Evolutionary conservation across 495 filamentous ascomycete genomes (phyloP).

Genomic region (Penicillium samsonianum): DNA sequence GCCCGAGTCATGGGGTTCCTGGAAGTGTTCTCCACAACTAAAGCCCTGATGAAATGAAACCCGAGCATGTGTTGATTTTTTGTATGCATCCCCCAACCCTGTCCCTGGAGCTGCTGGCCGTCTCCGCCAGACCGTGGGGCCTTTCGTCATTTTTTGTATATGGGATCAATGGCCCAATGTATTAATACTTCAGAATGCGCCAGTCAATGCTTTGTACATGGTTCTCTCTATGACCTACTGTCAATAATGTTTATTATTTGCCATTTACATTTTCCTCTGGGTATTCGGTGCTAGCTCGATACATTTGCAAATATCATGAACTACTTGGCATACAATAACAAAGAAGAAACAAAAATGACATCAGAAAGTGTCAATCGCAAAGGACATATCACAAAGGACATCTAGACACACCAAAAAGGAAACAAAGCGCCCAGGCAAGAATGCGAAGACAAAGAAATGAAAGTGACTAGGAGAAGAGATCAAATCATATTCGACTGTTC

Average conservation of each 20-base stretch:
- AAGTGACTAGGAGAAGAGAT: not conserved
- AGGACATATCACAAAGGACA: not conserved
- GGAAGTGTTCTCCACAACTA: slow-evolving; percentile 44
- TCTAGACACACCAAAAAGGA: not conserved
- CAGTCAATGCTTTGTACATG: slow-evolving; percentile 31
- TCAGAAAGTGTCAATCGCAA: not conserved
- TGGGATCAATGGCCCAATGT: slow-evolving; percentile 20
- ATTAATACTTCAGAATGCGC: slow-evolving; percentile 33
- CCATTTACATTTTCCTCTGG: not conserved
- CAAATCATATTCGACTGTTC: slow-evolving; percentile 19
- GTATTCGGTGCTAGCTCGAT: not conserved
- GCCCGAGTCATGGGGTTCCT: slow-evolving; percentile 42
- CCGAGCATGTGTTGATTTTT: slow-evolving; percentile 17
- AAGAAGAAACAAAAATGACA: not conserved
- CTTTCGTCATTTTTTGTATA: slow-evolving; percentile 19
- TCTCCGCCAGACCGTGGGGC: slow-evolving; percentile 31
- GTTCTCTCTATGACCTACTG: slow-evolving; percentile 25
- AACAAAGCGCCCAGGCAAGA: not conserved
- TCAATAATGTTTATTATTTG: slow-evolving; percentile 35
- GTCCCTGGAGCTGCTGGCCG: slow-evolving; percentile 41
- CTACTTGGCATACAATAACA: not conserved
- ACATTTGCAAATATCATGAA: not conserved
- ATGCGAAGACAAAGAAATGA: not conserved
- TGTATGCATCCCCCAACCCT: slow-evolving; percentile 19
- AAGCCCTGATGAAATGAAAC: slow-evolving; percentile 20